A percentile compares a stretch with the other conserved stretches of the same genome.
Conservation (phyloP, 2,329 filamentous ascomycete species). For the Cladorrhinum sp. region DNA sequence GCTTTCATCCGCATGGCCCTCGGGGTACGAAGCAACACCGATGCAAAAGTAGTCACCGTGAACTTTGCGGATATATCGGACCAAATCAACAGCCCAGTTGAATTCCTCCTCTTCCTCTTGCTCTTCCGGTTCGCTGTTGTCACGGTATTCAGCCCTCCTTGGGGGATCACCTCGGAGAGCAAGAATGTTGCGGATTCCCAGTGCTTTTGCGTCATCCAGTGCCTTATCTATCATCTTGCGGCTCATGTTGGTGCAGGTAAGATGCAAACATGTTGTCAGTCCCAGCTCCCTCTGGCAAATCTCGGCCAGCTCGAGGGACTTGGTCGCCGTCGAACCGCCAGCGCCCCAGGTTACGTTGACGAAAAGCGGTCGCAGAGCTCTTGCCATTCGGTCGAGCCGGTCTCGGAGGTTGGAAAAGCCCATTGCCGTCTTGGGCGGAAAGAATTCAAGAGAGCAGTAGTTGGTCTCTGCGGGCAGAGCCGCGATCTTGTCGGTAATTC, state of each 20-base stretch:
- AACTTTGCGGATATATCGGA: constrained; percentile 79
- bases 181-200: constrained; percentile 91
- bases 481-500: constrained; percentile 93
- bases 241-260: constrained; percentile 99
- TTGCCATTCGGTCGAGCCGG: constrained; percentile 91
- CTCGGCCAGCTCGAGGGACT: constrained; percentile 91
- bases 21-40: constrained; percentile 90
- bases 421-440: constrained; percentile 95
- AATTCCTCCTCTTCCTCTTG: constrained; percentile 74
- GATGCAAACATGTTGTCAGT: constrained; percentile 89
- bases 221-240: constrained; percentile 80
- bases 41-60: constrained; percentile 96
- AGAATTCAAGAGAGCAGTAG: constrained; percentile 98
- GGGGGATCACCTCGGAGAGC: constrained; percentile 90
- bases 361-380: constrained; percentile 85
- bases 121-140: constrained; percentile 56
- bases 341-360: constrained; percentile 98
- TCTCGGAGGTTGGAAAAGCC: constrained; percentile 91
- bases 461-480: constrained; percentile 75
- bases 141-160: constrained; percentile 79
- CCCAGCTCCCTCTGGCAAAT: constrained; percentile 89
- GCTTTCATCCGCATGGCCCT: constrained; percentile 89
- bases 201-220: constrained; percentile 80
- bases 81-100: constrained; percentile 82
- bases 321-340: constrained; percentile 84